Evolutionary conservation across 768 basidiomycete genomes (phyloP).

Genomic region (Xerocomellus dryophilus): DNA sequence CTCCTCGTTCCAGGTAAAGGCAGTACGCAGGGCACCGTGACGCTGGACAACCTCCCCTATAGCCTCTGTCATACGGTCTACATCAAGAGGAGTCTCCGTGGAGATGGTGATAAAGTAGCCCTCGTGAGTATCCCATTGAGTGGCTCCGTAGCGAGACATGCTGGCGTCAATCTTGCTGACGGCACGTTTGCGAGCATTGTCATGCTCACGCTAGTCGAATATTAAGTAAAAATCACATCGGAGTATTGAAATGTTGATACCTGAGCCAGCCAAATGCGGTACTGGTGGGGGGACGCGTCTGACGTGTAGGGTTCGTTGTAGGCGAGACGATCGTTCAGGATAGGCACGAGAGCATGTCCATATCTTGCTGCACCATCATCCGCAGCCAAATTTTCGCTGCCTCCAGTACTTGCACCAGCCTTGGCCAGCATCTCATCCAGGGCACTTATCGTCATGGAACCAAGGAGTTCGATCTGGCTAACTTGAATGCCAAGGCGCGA

Average conservation of each 20-base stretch:
- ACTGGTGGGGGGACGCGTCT: conserved; percentile 26
- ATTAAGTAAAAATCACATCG: background rate
- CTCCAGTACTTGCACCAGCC: conserved; percentile 9
- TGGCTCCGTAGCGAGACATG: conserved; percentile 34
- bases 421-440: conserved; percentile 27
- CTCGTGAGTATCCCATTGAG: conserved; percentile 33
- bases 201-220: conserved; percentile 21
- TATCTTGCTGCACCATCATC: conserved; percentile 30
- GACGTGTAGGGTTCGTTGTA: conserved; percentile 32
- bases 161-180: conserved; percentile 29
- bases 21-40: conserved; percentile 30
- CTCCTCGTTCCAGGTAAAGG: conserved; percentile 31
- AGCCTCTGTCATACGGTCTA: conserved; percentile 27
- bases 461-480: conserved; percentile 25
- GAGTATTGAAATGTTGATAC: conserved; percentile 6
- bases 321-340: conserved; percentile 31
- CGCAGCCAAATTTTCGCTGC: background rate
- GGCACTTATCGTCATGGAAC: conserved; percentile 22
- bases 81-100: conserved; percentile 26
- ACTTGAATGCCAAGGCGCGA: conserved; percentile 26
- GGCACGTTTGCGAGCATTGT: conserved; percentile 29
- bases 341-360: conserved; percentile 27
- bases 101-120: conserved; percentile 20
- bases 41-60: conserved; percentile 27
- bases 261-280: conserved; percentile 34